Percentiles rank a stretch among this genome's conserved stretches.
Evolutionary conservation across 495 filamentous ascomycete species (phyloP).

Genomic region (Xylona heveae): DNA sequence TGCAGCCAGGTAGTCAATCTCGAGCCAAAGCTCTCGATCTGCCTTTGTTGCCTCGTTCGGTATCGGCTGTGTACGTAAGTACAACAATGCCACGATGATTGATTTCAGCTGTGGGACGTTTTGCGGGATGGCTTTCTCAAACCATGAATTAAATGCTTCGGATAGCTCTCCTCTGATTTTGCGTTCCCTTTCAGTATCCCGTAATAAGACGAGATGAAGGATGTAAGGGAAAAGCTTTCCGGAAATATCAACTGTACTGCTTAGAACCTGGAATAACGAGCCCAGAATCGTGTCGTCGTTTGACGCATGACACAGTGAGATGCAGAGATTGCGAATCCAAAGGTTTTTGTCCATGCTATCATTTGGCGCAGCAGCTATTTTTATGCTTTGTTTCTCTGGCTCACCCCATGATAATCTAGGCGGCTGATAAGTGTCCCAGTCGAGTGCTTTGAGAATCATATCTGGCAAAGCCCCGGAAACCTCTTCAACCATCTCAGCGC

Average conservation of each 20-base stretch:
- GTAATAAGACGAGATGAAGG: constrained; percentile 50
- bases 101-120: constrained; percentile 29
- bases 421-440: constrained; percentile 3
- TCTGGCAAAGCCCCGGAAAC: constrained; percentile 17
- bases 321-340: constrained; percentile 48
- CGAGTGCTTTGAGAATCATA: constrained; percentile 3
- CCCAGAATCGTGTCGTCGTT: constrained; percentile 41
- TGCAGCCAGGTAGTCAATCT: constrained; percentile 51
- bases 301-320: constrained; percentile 36
- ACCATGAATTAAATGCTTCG: constrained; percentile 25
- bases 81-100: constrained; percentile 65
- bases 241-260: constrained; percentile 41
- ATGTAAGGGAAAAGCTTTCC: constrained; percentile 55
- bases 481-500: constrained; percentile 22
- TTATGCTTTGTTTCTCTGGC: neutral
- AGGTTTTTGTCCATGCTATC: constrained; percentile 12
- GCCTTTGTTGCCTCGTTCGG: constrained; percentile 53
- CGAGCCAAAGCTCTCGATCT: constrained; percentile 68
- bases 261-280: constrained; percentile 38
- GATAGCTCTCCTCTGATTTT: constrained; percentile 26
- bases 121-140: constrained; percentile 15
- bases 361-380: constrained; percentile 6
- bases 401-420: constrained; percentile 1
- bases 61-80: constrained; percentile 63
- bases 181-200: constrained; percentile 29